Base-by-base conservation (phyloP, 345 rosid genomes). In the Microthlaspi erraticum region DNA sequence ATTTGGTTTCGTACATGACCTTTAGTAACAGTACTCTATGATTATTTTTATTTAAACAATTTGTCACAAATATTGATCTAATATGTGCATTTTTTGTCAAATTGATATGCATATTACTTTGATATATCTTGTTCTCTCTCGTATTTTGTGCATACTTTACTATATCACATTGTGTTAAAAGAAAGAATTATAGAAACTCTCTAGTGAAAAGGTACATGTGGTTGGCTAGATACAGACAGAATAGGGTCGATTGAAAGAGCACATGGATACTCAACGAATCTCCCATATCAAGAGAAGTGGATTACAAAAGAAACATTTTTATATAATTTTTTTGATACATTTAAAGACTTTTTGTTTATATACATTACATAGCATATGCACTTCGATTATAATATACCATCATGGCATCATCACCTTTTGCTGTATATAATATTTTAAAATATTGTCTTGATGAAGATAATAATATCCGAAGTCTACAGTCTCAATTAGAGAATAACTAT, bases 161-260 rank as follows among this genome's bases (percentile, higher is more conserved):
- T 37, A 36, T 46, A 59, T 70, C 23, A 59, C 59, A 49, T 46
- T 43, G 10, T 16, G 55, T 59, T 20, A 0, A 10, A 33, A 61
- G 14, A 26, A 36, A 38, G 45, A 64, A 45, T 26, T 23, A 55
- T 55, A 45, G 42, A 64, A 72, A 42, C 18, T 56, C 52, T 65
- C 36, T 59, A n/a, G 57, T 57, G 77, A 32, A 49, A 73, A 33
- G 2, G 62, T 66, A 74, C 53, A 66, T 50, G 46, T 58, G 66
- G 78, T 74, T 74, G 78, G 78, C 68, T 74, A 66, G 78, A 74
- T 74, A 74, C 72, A 58, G 72, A 74, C 72, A 66, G 66, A 73
- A 65, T 7, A 65, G 53, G 42, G 72, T 49, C 60, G 67, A 50
- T 74, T 59, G 38, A 74, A 66, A 66, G 55, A 39, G 72, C 72